A percentile compares a stretch with the other conserved stretches of the same genome.
Evolutionary conservation across 2,329 filamentous ascomycete species (phyloP).

Genomic region (Bertia moriformis): DNA sequence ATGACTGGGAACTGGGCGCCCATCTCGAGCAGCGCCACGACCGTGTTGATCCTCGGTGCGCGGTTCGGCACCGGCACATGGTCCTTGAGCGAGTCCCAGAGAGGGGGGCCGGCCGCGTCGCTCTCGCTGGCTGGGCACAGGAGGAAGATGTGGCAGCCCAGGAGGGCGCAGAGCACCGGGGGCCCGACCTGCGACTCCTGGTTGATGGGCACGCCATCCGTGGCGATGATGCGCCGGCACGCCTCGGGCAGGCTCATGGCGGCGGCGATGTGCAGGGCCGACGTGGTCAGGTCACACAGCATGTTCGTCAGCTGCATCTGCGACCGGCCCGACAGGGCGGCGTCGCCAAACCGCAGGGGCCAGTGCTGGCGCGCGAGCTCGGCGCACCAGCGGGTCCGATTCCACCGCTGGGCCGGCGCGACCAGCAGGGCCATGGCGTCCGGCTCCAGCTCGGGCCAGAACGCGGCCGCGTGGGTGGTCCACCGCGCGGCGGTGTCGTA

Average conservation of each 20-base stretch:
- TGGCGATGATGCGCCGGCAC: no score
- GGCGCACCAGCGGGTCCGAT: neutral
- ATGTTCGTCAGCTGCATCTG: neutral
- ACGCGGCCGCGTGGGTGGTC: neutral
- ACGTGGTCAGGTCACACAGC: neutral
- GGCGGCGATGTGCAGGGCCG: neutral
- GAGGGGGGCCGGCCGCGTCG: no score
- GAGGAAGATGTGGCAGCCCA: no score
- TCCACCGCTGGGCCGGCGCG: neutral
- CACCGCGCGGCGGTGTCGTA: neutral
- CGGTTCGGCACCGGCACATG: no score
- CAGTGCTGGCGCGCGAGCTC: neutral
- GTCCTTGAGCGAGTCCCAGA: no score
- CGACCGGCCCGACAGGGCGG: neutral
- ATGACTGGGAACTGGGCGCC: no score
- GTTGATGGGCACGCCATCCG: no score
- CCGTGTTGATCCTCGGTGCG: no score
- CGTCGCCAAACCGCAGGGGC: neutral
- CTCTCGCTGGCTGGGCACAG: no score
- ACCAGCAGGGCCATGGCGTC: neutral
- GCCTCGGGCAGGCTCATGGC: neutral
- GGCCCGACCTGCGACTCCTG: no score
- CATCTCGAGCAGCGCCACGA: no score
- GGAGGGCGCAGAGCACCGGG: no score
- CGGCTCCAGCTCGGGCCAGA: neutral